These are phyloP conservation scores for Candida sp. DNA, from an alignment of 1,139 yeast species.

Conservation along the genomic window DNA sequence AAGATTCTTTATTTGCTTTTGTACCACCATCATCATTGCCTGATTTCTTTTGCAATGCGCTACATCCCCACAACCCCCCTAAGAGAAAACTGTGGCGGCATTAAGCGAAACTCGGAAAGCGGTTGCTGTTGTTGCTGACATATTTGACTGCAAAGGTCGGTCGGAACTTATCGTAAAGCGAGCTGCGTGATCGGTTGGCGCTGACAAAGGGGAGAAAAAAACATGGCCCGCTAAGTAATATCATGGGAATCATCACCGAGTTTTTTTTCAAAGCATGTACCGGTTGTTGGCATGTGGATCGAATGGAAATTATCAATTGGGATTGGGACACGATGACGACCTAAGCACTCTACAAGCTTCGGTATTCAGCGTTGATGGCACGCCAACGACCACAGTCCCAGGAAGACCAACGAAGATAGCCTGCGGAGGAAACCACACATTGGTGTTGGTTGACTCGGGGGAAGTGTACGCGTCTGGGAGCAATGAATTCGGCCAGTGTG, in stretches of 20 bases:
- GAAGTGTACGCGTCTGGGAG: conserved; percentile 62
- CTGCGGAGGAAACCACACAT: conserved; percentile 91
- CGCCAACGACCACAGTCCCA: conserved; percentile 4
- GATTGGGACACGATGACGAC: conserved; percentile 64
- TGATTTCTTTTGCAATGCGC: background rate
- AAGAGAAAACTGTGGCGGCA: background rate
- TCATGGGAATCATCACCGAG: background rate
- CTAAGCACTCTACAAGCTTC: conserved; percentile 31
- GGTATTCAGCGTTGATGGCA: conserved; percentile 21
- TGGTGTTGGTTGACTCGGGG: conserved; percentile 60
- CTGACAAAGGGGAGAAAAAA: background rate
- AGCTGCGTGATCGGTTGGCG: background rate
- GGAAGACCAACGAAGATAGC: conserved; percentile 43
- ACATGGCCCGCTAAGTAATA: background rate
- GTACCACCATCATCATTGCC: background rate
- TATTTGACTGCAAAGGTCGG: no score
- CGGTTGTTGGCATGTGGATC: conserved; percentile 71
- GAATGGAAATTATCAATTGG: conserved; percentile 81
- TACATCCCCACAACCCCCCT: no score
- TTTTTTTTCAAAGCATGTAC: conserved; percentile 17
- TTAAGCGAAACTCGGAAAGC: background rate
- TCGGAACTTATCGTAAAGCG: background rate
- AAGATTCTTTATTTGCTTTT: background rate
- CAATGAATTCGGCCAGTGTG: conserved; percentile 61
- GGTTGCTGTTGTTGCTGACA: no score